phyloP scores from a whole-genome alignment of 225 moss, liverwort and hornwort species.

The Rhytidiadelphus loreus region DNA sequence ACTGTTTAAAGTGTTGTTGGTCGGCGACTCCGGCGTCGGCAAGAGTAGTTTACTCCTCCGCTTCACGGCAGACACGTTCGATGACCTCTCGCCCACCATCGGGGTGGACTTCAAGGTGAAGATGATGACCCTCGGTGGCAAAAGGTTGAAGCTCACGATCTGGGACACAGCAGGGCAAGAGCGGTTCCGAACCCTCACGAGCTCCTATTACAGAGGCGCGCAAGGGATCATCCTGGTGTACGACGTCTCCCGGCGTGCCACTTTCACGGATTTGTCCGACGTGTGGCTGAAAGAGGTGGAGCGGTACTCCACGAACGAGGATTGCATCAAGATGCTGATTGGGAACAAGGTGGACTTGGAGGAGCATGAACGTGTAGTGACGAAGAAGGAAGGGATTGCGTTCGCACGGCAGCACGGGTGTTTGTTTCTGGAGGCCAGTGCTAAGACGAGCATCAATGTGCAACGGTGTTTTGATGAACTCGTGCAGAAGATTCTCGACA shows the following conservation, averaged over 20 bases:
- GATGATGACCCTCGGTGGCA: slow-evolving; percentile 76
- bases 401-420: slow-evolving; percentile 93
- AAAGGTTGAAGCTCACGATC: slow-evolving; percentile 84
- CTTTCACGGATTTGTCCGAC: slow-evolving; percentile 87
- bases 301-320: slow-evolving; percentile 79
- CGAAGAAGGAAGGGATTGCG: slow-evolving; percentile 93
- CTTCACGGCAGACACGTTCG: slow-evolving; percentile 88
- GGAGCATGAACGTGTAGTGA: slow-evolving; percentile 85
- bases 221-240: slow-evolving; percentile 91
- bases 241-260: slow-evolving; percentile 85
- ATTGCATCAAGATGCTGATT: slow-evolving; percentile 95
- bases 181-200: slow-evolving; percentile 84
- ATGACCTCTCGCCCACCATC: slow-evolving; percentile 90
- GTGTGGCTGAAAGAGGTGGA: slow-evolving; percentile 97
- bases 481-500: slow-evolving; percentile 90
- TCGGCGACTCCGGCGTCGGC: slow-evolving; percentile 92
- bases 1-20: slow-evolving; percentile 78
- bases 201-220: slow-evolving; percentile 85
- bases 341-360: slow-evolving; percentile 94
- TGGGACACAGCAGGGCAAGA: slow-evolving; percentile 99
- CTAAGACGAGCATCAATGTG: slow-evolving; percentile 89
- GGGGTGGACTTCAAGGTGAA: slow-evolving; percentile 98
- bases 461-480: slow-evolving; percentile 92
- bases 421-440: slow-evolving; percentile 87
- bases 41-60: slow-evolving; percentile 82